Percentiles rank a stretch among this genome's conserved stretches.
Conservation (phyloP, 192 early-diverging fungal species). For the Cetraspora pellucida region DNA sequence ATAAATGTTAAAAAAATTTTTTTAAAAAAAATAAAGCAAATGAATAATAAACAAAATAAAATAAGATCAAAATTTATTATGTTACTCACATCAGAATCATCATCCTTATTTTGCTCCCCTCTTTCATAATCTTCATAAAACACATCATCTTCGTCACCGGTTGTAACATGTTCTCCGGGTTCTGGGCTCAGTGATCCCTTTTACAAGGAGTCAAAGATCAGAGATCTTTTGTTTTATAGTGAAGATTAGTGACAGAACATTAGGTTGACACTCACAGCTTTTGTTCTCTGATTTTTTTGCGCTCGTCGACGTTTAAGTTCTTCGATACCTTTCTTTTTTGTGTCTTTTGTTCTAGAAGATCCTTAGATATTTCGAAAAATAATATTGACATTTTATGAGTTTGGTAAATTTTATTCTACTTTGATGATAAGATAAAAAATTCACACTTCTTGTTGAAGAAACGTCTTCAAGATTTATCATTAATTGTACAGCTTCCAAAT, state of each 20-base stretch:
- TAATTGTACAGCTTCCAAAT: not conserved
- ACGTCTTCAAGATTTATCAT: constrained; percentile 4
- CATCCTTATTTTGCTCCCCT: not conserved
- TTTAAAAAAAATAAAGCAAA: not conserved
- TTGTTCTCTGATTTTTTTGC: constrained; percentile 48
- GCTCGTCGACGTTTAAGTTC: constrained; percentile 64
- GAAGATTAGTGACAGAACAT: not conserved
- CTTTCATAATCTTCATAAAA: not conserved
- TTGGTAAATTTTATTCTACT: not conserved
- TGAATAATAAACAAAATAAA: not conserved
- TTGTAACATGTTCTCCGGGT: not conserved
- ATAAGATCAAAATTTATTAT: not conserved
- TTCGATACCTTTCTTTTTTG: constrained; percentile 44
- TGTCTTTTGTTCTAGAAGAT: constrained; percentile 57
- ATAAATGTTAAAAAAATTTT: not conserved
- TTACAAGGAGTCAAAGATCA: not conserved
- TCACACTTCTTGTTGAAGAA: constrained; percentile 7
- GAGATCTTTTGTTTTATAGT: not conserved
- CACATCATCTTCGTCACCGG: not conserved
- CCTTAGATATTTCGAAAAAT: constrained; percentile 35
- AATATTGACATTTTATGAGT: not conserved
- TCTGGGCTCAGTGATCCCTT: constrained; percentile 1
- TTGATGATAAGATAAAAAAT: not conserved
- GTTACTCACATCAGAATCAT: not conserved
- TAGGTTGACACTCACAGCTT: constrained; percentile 13